Evolutionary conservation across 495 filamentous ascomycete genomes (phyloP), one percentile per base, ranked within the genome.

Genomic region (Niebla homalea): DNA sequence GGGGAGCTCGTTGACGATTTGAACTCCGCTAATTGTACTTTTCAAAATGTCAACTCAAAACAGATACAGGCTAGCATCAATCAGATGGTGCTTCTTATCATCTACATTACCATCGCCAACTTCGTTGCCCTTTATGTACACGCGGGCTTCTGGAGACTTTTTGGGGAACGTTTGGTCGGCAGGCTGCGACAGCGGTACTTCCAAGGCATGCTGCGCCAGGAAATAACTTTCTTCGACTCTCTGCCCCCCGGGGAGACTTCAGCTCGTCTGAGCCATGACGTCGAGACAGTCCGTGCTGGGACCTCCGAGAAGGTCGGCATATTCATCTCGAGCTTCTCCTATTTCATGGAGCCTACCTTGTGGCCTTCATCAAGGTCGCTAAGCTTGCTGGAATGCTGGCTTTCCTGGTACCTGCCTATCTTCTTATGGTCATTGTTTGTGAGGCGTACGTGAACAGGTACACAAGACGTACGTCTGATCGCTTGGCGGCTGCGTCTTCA

Each of bases 241-340:
- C 51, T 71, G 26, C 70, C 76, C 2, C 64, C 74, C 0, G 74
- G 76, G 7, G 78, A 84, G 64, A 76, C 83, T n/a, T 70, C 78
- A 4, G 75, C 76, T 19, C 69, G 78, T 29, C 64, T 85, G 15
- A 79, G 68, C 35, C 68, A 66, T 42, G 80, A 85, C 53, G 76
- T 82, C 26, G 71, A 76, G 44, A 69, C 72, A 5, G 76, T 84
- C 50, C 76, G 72, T 29, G 73, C 72, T 0, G 81, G 81, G 20
- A 81, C 79, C 10, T 76, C 76, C 1, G 81, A 85, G 62, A 85
- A 85, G 57, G 78, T 80, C 14, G 80, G 79, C 26, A 73, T 83
- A 5, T 72, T 70, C 39, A 59, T 84, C 26, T 67, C 70, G 32
- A 75, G 71, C 35, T 52, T 80, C 11, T 71, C 76, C 12, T 83